These are phyloP conservation scores for Scheffersomyces stipitis DNA, from an alignment of 805 yeast genomes.

Conservation along the genomic window DNA sequence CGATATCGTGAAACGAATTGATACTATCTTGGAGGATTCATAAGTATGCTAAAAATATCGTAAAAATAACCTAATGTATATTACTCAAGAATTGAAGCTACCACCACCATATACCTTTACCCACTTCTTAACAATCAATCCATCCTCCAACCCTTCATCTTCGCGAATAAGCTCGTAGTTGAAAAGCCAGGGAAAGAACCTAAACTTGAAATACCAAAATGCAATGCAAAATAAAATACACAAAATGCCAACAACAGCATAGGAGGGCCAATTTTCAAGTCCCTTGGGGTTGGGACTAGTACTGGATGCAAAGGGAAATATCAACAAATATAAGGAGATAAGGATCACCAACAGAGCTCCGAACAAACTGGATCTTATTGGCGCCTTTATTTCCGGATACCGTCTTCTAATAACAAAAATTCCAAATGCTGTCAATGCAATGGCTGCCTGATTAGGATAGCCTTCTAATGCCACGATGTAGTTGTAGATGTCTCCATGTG, in stretches of 20 bases:
- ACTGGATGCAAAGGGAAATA: constrained; percentile 48
- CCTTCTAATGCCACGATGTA: constrained; percentile 54
- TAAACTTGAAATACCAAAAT: constrained; percentile 59
- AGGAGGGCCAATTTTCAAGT: constrained; percentile 46
- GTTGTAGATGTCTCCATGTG: constrained; percentile 51
- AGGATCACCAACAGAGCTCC: constrained; percentile 50
- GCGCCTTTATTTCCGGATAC: constrained; percentile 48
- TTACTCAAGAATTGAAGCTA: constrained; percentile 1
- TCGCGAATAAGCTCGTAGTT: constrained; percentile 46
- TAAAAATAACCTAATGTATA: constrained; percentile 1
- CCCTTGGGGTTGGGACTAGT: constrained; percentile 42
- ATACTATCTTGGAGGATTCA: constrained; percentile 10
- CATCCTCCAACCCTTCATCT: constrained; percentile 50
- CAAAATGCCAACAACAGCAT: constrained; percentile 46
- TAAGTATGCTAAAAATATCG: constrained; percentile 1
- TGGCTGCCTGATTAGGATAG: constrained; percentile 50
- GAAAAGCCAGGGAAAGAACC: constrained; percentile 44
- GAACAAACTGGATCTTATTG: constrained; percentile 48
- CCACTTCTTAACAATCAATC: constrained; percentile 60
- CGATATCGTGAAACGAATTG: constrained; percentile 15
- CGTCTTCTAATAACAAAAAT: constrained; percentile 52
- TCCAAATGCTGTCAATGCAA: constrained; percentile 56
- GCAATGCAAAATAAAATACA: constrained; percentile 43
- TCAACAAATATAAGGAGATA: constrained; percentile 46
- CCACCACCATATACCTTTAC: constrained; percentile 26